These are phyloP conservation scores for Russula sp. DNA, from an alignment of 768 basidiomycete genomes.

Conservation along the genomic window DNA sequence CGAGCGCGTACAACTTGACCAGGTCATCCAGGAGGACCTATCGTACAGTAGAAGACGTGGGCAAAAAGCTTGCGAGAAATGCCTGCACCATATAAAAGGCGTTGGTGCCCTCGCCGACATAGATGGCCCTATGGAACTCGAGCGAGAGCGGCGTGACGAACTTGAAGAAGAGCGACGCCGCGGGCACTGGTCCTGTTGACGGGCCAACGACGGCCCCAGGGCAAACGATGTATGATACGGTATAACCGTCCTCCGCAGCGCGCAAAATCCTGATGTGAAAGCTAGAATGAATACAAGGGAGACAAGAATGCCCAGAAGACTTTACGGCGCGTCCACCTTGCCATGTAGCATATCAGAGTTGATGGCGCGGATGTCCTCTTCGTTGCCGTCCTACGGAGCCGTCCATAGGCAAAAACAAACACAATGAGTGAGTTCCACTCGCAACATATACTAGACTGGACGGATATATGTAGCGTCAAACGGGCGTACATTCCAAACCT, in stretches of 20 bases:
- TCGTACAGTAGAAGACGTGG: neutral
- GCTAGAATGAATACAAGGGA: neutral
- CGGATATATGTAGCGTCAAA: neutral
- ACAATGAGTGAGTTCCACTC: neutral
- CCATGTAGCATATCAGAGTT: slow-evolving; percentile 10
- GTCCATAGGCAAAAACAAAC: neutral
- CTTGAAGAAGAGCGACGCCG: slow-evolving; percentile 5
- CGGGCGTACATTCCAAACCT: slow-evolving; percentile 12
- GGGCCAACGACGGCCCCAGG: slow-evolving; percentile 12
- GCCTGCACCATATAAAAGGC: slow-evolving; percentile 14
- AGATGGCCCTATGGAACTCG: neutral
- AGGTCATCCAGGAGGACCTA: slow-evolving; percentile 12
- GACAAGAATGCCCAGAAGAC: neutral
- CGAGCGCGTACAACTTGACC: slow-evolving; percentile 2
- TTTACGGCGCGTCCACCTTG: neutral
- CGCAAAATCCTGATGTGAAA: slow-evolving; percentile 1
- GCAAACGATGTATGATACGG: slow-evolving; percentile 6
- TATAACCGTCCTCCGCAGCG: slow-evolving; percentile 6
- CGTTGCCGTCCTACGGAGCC: slow-evolving; percentile 9
- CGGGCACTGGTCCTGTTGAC: neutral
- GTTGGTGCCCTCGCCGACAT: slow-evolving; percentile 11
- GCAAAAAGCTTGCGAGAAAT: too few relatives aligned
- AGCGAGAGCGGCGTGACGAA: neutral
- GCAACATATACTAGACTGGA: too few relatives aligned
- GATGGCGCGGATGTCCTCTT: slow-evolving; percentile 14